Conservation (phyloP, 768 basidiomycete genomes). For the Tylopilus balloui region DNA sequence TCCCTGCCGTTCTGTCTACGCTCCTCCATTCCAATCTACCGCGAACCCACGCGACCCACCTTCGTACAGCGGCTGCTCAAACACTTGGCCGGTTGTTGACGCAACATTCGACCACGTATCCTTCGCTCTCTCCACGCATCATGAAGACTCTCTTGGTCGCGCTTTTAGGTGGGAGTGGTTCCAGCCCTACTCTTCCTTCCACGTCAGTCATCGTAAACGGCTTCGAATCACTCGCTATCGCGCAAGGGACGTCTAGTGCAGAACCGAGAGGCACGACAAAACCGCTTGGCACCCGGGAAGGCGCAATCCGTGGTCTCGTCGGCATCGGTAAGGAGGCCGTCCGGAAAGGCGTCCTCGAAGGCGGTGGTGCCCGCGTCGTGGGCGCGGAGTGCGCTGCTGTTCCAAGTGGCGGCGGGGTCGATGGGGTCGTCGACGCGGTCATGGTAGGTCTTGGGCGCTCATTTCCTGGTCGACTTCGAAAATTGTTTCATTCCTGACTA, state of each 20-base stretch:
- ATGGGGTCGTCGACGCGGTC: slow-evolving; percentile 52
- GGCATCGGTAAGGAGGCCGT: slow-evolving; percentile 85
- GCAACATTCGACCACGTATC: slow-evolving; percentile 84
- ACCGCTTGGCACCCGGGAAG: slow-evolving; percentile 78
- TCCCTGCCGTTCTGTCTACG: slow-evolving; percentile 88
- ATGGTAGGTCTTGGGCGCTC: slow-evolving; percentile 43
- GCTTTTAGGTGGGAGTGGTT: slow-evolving; percentile 44
- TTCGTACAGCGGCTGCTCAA: slow-evolving; percentile 79
- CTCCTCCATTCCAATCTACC: slow-evolving; percentile 86
- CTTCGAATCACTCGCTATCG: slow-evolving; percentile 25
- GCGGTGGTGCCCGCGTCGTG: slow-evolving; percentile 72
- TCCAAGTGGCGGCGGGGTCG: slow-evolving; percentile 30
- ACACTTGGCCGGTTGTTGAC: slow-evolving; percentile 79
- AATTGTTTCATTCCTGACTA: slow-evolving; percentile 22
- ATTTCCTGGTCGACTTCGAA: background rate
- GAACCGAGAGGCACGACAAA: slow-evolving; percentile 42
- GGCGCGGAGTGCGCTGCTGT: slow-evolving; percentile 59
- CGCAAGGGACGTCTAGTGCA: slow-evolving; percentile 33
- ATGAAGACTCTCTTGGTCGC: slow-evolving; percentile 92
- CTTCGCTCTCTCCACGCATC: slow-evolving; percentile 80
- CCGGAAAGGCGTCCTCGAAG: slow-evolving; percentile 75
- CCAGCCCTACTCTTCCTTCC: slow-evolving; percentile 6
- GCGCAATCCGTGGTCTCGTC: slow-evolving; percentile 82
- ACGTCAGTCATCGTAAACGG: slow-evolving; percentile 21
- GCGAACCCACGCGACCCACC: slow-evolving; percentile 55